Base-by-base conservation (phyloP, 441 rosid genomes). In the Raphanus hybrid region DNA sequence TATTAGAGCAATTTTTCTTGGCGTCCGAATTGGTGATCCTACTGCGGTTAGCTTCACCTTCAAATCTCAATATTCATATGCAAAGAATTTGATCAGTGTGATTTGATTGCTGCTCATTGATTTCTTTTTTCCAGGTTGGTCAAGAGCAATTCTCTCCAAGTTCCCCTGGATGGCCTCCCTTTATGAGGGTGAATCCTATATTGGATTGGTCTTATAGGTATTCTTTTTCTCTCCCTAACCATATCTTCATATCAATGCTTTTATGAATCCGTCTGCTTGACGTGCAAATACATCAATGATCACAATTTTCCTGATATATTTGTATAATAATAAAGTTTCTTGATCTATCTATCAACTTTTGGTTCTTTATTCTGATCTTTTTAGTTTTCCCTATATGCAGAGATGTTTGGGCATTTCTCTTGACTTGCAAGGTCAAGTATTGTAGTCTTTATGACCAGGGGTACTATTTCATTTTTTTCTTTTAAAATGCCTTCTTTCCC, bases 191-290 rank as follows among this genome's bases (percentile, higher is more conserved):
- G 82, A 96, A 96, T 91, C 99, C 99, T 69, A 96, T 96, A 71
- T 87, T 96, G 86, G 99, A 96, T 86, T 96, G 99, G 98, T 96
- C 99, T 8, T 92, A 93, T 86, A 96, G 98, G 99, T 95, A 7
- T 80, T 35, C 54, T 29, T 29, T 29, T 18, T 78, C 8, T 39
- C 43, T 39, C 45, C 45, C 1, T 2, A 2, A 8, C 8, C 43
- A 39, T 8, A 39, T 39, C 39, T 18, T 18, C 18, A 0, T 18
- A 18, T 18, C 18, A n/a, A n/a, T n/a, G n/a, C n/a, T n/a, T 18
- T 35, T 35, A 20, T 20, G 23, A 20, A 20, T 20, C 23, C 1
- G 23, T 20, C 1, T 20, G 23, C 23, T n/a, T n/a, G n/a, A n/a
- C n/a, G n/a, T n/a, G n/a, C n/a, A n/a, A n/a, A n/a, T n/a, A n/a